Conservation (phyloP, 2,329 filamentous ascomycete species). For the Meredithiella fracta region DNA sequence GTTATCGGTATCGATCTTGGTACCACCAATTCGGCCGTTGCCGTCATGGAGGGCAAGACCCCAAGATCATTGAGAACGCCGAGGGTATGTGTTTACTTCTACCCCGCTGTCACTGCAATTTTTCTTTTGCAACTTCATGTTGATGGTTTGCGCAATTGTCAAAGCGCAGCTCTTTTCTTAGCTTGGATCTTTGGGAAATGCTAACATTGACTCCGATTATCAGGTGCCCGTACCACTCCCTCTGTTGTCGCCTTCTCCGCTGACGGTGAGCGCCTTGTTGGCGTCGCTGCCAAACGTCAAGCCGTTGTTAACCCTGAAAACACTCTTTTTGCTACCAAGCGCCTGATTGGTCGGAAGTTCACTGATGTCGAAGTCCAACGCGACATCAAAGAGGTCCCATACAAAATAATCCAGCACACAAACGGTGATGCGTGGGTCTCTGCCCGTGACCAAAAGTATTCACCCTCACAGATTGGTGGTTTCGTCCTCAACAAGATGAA, state of each 20-base stretch:
- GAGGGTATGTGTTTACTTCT: constrained; percentile 47
- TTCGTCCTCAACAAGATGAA: constrained; percentile 98
- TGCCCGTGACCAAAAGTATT: constrained; percentile 88
- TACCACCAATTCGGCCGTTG: constrained; percentile 95
- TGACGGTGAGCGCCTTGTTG: constrained; percentile 88
- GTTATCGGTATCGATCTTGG: constrained; percentile 98
- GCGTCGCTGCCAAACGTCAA: constrained; percentile 95
- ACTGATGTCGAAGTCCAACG: constrained; percentile 85
- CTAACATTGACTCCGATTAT: neutral
- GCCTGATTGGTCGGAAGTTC: constrained; percentile 96
- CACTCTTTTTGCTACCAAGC: constrained; percentile 96
- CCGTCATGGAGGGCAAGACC: constrained; percentile 90
- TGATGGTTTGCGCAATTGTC: neutral
- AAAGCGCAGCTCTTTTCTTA: neutral
- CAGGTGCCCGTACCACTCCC: constrained; percentile 76
- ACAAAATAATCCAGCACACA: constrained; percentile 94
- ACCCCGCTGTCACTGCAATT: neutral
- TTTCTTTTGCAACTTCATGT: neutral
- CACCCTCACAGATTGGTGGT: constrained; percentile 93
- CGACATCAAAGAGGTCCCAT: constrained; percentile 92
- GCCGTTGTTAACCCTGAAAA: constrained; percentile 97
- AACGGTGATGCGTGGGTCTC: constrained; percentile 96
- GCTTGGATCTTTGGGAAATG: neutral
- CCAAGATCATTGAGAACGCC: constrained; percentile 94
- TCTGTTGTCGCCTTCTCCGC: constrained; percentile 92